A percentile compares a stretch with the other conserved stretches of the same genome.
Conservation (phyloP, 495 filamentous ascomycete species). For the Viridothelium virens region DNA sequence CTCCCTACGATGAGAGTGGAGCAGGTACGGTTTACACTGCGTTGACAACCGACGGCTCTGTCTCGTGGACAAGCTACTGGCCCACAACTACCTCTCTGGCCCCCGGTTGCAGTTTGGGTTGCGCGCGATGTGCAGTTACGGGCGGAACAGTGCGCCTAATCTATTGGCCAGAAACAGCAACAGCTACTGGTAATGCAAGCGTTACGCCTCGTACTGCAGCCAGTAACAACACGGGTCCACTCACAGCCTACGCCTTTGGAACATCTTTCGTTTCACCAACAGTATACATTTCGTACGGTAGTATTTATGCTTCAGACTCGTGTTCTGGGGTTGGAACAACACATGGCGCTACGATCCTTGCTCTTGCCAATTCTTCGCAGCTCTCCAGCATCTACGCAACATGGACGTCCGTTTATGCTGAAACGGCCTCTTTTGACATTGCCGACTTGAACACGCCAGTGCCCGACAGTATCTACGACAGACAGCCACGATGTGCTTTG, state of each 20-base stretch:
- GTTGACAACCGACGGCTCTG: not conserved
- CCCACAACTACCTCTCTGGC: conserved; percentile 5
- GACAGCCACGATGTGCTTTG: not conserved
- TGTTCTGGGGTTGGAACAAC: conserved; percentile 10
- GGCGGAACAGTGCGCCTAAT: conserved; percentile 7
- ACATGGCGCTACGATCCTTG: conserved; percentile 1
- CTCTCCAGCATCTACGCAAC: conserved; percentile 9
- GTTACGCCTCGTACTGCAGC: not conserved
- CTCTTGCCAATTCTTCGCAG: not conserved
- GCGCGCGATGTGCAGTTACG: conserved; percentile 12
- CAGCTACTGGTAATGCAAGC: not conserved
- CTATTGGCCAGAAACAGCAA: conserved; percentile 10
- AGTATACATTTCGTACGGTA: conserved; percentile 11
- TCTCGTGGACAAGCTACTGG: not conserved
- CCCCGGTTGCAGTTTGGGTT: not conserved
- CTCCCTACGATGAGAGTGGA: conserved; percentile 1
- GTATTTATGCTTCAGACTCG: conserved; percentile 9
- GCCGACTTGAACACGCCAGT: not conserved
- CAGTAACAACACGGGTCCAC: not conserved
- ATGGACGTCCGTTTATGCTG: not conserved
- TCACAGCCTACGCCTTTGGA: not conserved
- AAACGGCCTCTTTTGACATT: not conserved
- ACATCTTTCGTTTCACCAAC: conserved; percentile 12
- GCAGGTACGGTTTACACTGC: not conserved
- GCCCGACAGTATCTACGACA: conserved; percentile 12